A percentile compares a stretch with the other conserved stretches of the same genome.
Conservation (phyloP, 2,329 filamentous ascomycete genomes). For the Colletotrichum echinochloae region DNA sequence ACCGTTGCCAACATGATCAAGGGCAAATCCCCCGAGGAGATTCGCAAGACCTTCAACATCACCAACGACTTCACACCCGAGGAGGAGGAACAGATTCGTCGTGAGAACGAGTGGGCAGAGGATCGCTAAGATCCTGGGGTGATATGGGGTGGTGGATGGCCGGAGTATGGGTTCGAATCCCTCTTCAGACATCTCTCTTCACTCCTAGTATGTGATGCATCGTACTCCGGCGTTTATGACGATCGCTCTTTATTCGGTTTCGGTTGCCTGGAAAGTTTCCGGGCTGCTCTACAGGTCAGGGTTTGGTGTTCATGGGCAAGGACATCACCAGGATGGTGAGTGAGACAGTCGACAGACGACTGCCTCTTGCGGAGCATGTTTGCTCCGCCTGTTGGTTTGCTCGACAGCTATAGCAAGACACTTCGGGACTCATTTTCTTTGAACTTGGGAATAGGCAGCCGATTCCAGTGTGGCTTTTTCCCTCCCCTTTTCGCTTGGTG, state of each 20-base stretch:
- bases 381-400: conserved; percentile 17
- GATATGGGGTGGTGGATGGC: conserved; percentile 4
- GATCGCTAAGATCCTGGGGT: conserved; percentile 67
- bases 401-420: conserved; percentile 20
- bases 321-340: conserved; percentile 2
- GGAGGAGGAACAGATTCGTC: conserved; percentile 97
- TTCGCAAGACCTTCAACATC: conserved; percentile 99
- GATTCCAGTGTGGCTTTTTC: not conserved
- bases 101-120: conserved; percentile 93
- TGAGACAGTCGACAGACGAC: not conserved
- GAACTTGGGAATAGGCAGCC: not conserved
- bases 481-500: not conserved
- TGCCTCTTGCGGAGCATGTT: not conserved
- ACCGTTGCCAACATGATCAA: conserved; percentile 99
- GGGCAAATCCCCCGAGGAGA: conserved; percentile 99
- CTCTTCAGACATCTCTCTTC: conserved; percentile 6
- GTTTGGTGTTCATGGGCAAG: conserved; percentile 17
- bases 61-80: conserved; percentile 99
- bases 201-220: conserved; percentile 37
- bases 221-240: conserved; percentile 35
- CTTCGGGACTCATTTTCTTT: not conserved
- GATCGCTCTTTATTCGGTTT: conserved; percentile 20
- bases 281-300: conserved; percentile 25
- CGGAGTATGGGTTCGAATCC: not conserved
- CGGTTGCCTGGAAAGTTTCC: conserved; percentile 28